phyloP scores from a whole-genome alignment of 2,329 filamentous ascomycete genomes.

The Ilyonectria sp. region DNA sequence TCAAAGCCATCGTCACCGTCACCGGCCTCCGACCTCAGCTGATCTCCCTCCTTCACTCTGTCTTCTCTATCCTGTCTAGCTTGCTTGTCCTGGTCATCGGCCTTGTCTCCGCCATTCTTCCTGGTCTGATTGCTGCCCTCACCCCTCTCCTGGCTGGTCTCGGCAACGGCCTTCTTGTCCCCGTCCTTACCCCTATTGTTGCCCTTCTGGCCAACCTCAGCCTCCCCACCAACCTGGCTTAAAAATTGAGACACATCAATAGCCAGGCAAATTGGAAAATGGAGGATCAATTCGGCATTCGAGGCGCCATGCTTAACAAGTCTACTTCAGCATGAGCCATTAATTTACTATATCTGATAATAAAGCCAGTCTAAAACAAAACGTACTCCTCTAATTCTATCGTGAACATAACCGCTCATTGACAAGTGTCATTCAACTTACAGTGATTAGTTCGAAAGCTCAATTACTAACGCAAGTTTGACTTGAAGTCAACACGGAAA shows the following conservation, averaged over 20 bases:
- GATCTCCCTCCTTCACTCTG: neutral
- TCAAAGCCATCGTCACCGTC: slow-evolving; percentile 1
- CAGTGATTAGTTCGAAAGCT: too few species aligned
- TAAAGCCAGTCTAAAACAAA: too few species aligned
- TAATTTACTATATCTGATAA: too few species aligned
- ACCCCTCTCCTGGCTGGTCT: neutral
- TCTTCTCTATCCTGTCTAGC: neutral
- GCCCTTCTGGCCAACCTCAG: neutral
- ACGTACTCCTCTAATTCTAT: too few species aligned
- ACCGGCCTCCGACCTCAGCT: slow-evolving; percentile 8
- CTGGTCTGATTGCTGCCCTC: neutral
- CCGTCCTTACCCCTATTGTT: neutral
- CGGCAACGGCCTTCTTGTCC: neutral
- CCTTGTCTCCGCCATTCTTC: neutral
- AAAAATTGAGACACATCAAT: neutral
- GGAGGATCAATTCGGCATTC: too few species aligned
- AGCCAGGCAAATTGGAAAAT: too few species aligned
- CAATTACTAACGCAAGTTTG: too few species aligned
- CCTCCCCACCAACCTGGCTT: neutral
- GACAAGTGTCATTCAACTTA: too few species aligned
- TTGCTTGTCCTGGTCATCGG: neutral
- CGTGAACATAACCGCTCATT: too few species aligned
- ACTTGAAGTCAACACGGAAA: too few species aligned
- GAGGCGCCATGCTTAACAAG: too few species aligned
- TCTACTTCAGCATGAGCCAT: too few species aligned